phyloP scores from a whole-genome alignment of 805 yeast genomes.

The Lipomyces kockii region DNA sequence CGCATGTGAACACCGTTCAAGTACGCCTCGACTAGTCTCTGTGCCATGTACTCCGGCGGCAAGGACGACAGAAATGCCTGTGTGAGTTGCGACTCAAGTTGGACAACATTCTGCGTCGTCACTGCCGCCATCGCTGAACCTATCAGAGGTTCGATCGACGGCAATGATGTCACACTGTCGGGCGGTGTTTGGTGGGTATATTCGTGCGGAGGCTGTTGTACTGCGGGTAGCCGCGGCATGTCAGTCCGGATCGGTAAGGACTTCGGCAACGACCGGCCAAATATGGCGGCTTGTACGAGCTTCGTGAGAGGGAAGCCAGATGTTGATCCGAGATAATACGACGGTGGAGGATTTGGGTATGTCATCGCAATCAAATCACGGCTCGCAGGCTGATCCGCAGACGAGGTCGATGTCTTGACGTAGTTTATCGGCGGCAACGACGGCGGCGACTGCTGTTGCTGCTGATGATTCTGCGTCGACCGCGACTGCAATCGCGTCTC shows the following conservation, averaged over 20 bases:
- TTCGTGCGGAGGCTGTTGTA: constrained; percentile 2
- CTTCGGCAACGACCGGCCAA: constrained; percentile 24
- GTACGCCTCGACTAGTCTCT: constrained; percentile 28
- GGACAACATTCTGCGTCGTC: not conserved
- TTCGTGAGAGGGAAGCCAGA: constrained; percentile 35
- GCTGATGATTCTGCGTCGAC: constrained; percentile 3
- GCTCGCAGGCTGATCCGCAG: constrained; percentile 25
- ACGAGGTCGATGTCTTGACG: constrained; percentile 23
- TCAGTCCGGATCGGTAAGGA: constrained; percentile 19
- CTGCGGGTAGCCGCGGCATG: constrained; percentile 23
- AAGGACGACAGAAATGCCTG: constrained; percentile 19
- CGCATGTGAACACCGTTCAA: constrained; percentile 29
- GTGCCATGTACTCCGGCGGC: constrained; percentile 24
- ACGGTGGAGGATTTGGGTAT: constrained; percentile 15
- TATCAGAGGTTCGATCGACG: not conserved
- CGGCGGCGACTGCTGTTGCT: not conserved
- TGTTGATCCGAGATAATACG: constrained; percentile 32
- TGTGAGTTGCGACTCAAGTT: constrained; percentile 19
- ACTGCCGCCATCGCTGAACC: not conserved
- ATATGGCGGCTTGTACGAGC: constrained; percentile 34
- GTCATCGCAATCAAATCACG: constrained; percentile 27
- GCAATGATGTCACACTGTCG: not conserved
- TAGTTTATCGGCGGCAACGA: constrained; percentile 28
- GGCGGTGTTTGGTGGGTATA: constrained; percentile 10
- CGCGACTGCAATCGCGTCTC: constrained; percentile 5